These are phyloP conservation scores for Botrytis hyacinthi DNA, from an alignment of 2,329 filamentous ascomycete species.

Conservation along the genomic window DNA sequence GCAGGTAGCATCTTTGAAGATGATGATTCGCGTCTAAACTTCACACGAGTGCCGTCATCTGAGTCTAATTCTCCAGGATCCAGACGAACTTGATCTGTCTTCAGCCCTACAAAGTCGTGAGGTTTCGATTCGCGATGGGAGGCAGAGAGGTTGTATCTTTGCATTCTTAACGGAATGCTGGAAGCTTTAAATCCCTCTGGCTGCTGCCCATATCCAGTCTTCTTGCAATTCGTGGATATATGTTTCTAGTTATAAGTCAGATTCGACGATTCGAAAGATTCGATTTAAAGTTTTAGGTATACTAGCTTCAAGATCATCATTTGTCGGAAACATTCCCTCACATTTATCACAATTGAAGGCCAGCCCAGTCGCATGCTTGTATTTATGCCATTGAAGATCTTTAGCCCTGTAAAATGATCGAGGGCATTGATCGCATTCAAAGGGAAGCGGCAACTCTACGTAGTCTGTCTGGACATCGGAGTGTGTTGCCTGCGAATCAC, in stretches of 20 bases:
- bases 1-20: not conserved
- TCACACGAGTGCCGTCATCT: not conserved
- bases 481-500: too few species aligned
- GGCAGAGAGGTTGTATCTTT: not conserved
- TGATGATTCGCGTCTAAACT: not conserved
- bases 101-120: not conserved
- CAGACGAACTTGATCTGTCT: not conserved
- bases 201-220: not conserved
- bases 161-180: not conserved
- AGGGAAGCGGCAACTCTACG: not conserved
- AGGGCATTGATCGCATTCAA: not conserved
- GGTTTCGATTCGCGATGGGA: not conserved
- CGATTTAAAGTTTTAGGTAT: not conserved
- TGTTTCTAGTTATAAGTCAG: not conserved
- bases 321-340: conserved; percentile 7
- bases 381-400: conserved; percentile 4
- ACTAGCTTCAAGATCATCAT: conserved; percentile 8
- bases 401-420: not conserved
- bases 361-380: not conserved
- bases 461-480: not conserved
- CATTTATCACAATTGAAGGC: not conserved
- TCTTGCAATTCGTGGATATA: not conserved
- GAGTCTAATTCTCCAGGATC: not conserved
- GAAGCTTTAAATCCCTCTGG: not conserved
- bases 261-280: not conserved